A percentile compares a stretch with the other conserved stretches of the same genome.
These are phyloP conservation scores for Candida argentea DNA, from an alignment of 805 yeast genomes.

Conservation along the genomic window DNA sequence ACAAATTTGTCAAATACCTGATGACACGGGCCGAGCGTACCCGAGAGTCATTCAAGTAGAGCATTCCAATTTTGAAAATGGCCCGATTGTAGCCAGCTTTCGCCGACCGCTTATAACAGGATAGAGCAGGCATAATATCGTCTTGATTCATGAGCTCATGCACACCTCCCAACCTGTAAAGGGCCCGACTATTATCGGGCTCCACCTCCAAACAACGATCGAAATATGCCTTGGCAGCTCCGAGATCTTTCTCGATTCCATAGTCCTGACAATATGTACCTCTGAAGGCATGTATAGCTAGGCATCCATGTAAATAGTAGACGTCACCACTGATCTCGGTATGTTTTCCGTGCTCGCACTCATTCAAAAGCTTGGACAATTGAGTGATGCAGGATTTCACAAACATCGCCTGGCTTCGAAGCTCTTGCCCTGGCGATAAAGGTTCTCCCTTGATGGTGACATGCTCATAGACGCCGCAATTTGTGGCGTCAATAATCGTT, in stretches of 20 bases:
- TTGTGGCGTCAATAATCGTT: slow-evolving; percentile 30
- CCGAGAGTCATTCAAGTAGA: slow-evolving; percentile 24
- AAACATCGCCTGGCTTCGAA: slow-evolving; percentile 23
- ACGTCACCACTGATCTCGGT: slow-evolving; percentile 18
- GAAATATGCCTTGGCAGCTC: slow-evolving; percentile 19
- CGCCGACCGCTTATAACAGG: slow-evolving; percentile 27
- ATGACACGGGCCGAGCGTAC: slow-evolving; percentile 25
- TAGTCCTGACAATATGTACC: slow-evolving; percentile 25
- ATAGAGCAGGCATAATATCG: slow-evolving; percentile 22
- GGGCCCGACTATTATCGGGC: slow-evolving; percentile 22
- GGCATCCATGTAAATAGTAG: slow-evolving; percentile 27
- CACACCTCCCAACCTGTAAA: slow-evolving; percentile 30
- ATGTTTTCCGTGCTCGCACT: slow-evolving; percentile 16
- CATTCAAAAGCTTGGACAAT: slow-evolving; percentile 25
- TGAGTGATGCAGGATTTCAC: slow-evolving; percentile 30
- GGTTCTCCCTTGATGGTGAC: slow-evolving; percentile 33
- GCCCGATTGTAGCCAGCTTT: slow-evolving; percentile 34
- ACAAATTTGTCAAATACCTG: slow-evolving; percentile 24
- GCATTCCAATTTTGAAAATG: slow-evolving; percentile 30
- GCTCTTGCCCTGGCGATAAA: slow-evolving; percentile 18
- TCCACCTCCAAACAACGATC: slow-evolving; percentile 22
- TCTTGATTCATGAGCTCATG: slow-evolving; percentile 24
- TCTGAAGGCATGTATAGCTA: slow-evolving; percentile 25
- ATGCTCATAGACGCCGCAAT: slow-evolving; percentile 28
- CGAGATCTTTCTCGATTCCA: slow-evolving; percentile 19